These are phyloP conservation scores for Polysphondylium violaceum DNA, from an alignment of 78 protist genomes.

Conservation along the genomic window DNA sequence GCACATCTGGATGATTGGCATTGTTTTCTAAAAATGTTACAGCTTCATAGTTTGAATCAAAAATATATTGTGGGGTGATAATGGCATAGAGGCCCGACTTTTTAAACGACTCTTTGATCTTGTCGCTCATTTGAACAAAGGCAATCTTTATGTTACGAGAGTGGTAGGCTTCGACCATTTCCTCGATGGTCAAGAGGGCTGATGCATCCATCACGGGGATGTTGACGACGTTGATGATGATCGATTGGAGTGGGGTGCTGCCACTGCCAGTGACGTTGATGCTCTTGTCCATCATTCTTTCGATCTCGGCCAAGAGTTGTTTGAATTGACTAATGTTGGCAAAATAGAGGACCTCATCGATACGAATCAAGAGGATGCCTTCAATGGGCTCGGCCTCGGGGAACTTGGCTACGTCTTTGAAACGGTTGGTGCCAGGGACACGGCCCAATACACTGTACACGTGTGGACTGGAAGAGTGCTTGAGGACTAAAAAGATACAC, in stretches of 20 bases:
- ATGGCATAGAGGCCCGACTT: slow-evolving; percentile 68
- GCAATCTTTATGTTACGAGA: slow-evolving; percentile 59
- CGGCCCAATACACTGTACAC: slow-evolving; percentile 71
- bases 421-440: slow-evolving; percentile 72
- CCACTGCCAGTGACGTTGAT: slow-evolving; percentile 46
- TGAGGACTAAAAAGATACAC: slow-evolving; percentile 76
- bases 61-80: slow-evolving; percentile 58
- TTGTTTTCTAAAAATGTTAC: slow-evolving; percentile 47
- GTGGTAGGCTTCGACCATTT: slow-evolving; percentile 77
- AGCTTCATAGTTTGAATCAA: slow-evolving; percentile 71
- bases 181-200: slow-evolving; percentile 63
- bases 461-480: slow-evolving; percentile 81
- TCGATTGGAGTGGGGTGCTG: slow-evolving; percentile 54
- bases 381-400: slow-evolving; percentile 82
- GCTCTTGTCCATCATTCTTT: slow-evolving; percentile 71
- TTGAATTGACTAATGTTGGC: slow-evolving; percentile 77
- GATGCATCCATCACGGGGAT: slow-evolving; percentile 76
- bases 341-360: slow-evolving; percentile 74
- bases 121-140: slow-evolving; percentile 71
- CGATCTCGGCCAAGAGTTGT: slow-evolving; percentile 70
- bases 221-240: slow-evolving; percentile 73
- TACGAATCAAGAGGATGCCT: slow-evolving; percentile 70
- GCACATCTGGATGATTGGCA: neutral
- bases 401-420: slow-evolving; percentile 80
- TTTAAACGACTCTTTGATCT: slow-evolving; percentile 68